Evolutionary conservation across 192 early-diverging fungal genomes (phyloP).

Genomic region (Coemansia sp.): DNA sequence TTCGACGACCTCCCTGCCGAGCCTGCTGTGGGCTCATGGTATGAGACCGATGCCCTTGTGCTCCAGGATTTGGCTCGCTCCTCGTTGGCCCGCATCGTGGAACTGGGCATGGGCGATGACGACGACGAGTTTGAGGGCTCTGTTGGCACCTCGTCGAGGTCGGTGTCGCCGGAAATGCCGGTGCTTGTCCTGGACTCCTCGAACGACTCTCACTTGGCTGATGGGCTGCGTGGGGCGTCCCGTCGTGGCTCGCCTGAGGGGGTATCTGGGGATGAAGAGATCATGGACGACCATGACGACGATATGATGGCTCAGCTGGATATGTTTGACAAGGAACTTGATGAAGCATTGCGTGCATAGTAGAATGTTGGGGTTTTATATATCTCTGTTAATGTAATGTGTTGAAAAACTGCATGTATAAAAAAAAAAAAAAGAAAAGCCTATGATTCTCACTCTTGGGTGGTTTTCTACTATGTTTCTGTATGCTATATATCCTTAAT

Average conservation of each 20-base stretch:
- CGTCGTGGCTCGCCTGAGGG: too few relatives aligned
- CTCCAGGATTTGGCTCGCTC: slow-evolving; percentile 20
- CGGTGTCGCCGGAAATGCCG: slow-evolving; percentile 41
- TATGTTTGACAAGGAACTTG: slow-evolving; percentile 48
- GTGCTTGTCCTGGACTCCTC: slow-evolving; percentile 10
- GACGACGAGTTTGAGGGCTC: neutral
- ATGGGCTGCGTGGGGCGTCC: too few relatives aligned
- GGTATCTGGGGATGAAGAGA: too few relatives aligned
- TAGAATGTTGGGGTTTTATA: too few relatives aligned
- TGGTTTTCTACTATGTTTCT: too few relatives aligned
- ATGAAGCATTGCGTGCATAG: slow-evolving; percentile 21
- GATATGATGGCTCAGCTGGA: slow-evolving; percentile 47
- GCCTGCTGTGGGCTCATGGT: slow-evolving; percentile 13
- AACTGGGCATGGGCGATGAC: slow-evolving; percentile 9
- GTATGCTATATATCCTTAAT: too few relatives aligned
- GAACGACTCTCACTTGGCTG: too few relatives aligned
- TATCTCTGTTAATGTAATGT: too few relatives aligned
- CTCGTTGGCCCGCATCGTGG: slow-evolving; percentile 26
- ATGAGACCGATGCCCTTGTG: slow-evolving; percentile 22
- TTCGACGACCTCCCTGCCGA: slow-evolving; percentile 19
- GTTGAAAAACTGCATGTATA: too few relatives aligned
- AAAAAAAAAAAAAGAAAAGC: too few relatives aligned
- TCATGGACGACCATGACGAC: neutral
- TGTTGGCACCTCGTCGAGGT: slow-evolving; percentile 3
- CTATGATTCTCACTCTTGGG: too few relatives aligned